Evolutionary conservation across 306 rosid genomes (phyloP).

Genomic region (Delonix regia): DNA sequence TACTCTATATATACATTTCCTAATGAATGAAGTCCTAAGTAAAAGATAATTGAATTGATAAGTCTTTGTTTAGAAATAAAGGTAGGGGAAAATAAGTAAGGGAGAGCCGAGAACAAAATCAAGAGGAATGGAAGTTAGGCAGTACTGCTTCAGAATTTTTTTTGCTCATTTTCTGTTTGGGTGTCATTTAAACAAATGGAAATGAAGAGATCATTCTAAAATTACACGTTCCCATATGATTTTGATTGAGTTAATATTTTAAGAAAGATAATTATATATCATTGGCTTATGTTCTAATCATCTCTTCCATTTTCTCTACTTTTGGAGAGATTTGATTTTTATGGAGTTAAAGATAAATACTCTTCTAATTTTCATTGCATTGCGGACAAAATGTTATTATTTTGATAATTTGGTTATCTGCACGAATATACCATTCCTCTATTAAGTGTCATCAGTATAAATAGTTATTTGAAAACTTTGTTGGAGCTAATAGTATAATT

Average conservation of each 20-base stretch:
- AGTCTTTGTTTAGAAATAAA: neutral
- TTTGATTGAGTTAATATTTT: neutral
- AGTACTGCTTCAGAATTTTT: neutral
- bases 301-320: neutral
- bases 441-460: neutral
- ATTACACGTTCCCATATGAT: neutral
- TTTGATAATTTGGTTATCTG: neutral
- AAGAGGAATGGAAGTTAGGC: slow-evolving; percentile 32
- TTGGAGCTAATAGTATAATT: neutral
- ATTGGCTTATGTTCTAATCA: neutral
- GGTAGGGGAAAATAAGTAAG: neutral
- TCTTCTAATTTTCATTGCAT: neutral
- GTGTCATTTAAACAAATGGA: neutral
- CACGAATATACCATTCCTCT: neutral
- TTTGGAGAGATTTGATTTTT: neutral
- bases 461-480: neutral
- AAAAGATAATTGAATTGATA: neutral
- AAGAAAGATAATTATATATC: neutral
- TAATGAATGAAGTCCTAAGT: neutral
- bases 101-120: neutral
- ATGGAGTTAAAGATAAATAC: neutral
- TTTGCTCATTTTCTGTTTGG: neutral
- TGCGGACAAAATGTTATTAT: neutral
- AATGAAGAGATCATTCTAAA: neutral
- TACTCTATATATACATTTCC: neutral